Percentiles rank a stretch among this genome's conserved stretches.
Evolutionary conservation across 306 rosid genomes (phyloP).

Genomic region (Astragalus membranaceus): DNA sequence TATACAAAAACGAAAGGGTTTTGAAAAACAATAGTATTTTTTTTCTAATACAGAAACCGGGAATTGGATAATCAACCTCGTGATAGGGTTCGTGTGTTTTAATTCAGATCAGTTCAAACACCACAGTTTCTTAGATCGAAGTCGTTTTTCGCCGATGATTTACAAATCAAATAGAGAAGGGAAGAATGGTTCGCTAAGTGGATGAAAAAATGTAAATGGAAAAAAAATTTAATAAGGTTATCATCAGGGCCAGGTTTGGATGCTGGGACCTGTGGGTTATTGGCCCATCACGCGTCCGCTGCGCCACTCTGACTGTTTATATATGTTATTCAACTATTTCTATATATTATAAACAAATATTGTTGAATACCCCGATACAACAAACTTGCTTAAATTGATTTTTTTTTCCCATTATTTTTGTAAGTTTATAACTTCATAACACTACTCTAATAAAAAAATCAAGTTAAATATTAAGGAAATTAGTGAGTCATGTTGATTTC

Average conservation of each 20-base stretch:
- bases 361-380: too few relatives aligned
- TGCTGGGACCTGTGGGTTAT: conserved; percentile 15
- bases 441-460: too few relatives aligned
- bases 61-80: not conserved
- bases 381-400: too few relatives aligned
- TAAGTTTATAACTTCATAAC: too few relatives aligned
- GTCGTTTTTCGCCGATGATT: not conserved
- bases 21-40: not conserved
- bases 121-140: not conserved
- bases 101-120: not conserved
- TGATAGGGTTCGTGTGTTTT: not conserved
- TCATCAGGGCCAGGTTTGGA: conserved; percentile 4
- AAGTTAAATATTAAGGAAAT: too few relatives aligned
- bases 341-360: too few relatives aligned
- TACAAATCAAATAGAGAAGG: not conserved
- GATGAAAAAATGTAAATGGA: not conserved
- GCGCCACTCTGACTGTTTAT: conserved; percentile 1
- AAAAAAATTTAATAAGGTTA: too few relatives aligned
- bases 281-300: conserved; percentile 18
- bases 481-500: too few relatives aligned
- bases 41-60: not conserved
- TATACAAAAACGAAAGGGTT: not conserved
- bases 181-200: too few relatives aligned
- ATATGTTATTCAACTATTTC: too few relatives aligned
- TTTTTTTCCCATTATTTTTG: too few relatives aligned